These are phyloP conservation scores for Adansonia madagascariensis DNA, from an alignment of 441 rosid genomes.

Conservation along the genomic window DNA sequence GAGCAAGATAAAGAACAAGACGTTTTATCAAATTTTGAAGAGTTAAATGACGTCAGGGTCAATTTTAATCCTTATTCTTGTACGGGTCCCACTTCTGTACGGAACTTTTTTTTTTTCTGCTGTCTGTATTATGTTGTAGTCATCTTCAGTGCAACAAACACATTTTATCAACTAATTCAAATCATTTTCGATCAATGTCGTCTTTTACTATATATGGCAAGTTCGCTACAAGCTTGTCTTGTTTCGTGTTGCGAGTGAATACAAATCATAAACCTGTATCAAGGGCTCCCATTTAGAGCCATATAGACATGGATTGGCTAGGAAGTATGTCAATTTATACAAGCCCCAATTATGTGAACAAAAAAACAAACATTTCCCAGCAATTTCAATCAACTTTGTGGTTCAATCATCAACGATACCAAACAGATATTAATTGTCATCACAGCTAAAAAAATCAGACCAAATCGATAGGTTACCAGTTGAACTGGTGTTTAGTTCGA, in stretches of 20 bases:
- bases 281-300: neutral
- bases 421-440: neutral
- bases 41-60: constrained; percentile 28
- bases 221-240: no score
- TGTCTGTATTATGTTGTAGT: constrained; percentile 28
- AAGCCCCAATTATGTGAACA: neutral
- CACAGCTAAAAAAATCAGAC: no score
- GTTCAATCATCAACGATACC: neutral
- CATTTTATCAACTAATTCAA: constrained; percentile 19
- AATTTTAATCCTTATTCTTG: constrained; percentile 32
- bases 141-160: constrained; percentile 19
- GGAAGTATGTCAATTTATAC: neutral
- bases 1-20: constrained; percentile 40
- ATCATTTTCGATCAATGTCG: neutral
- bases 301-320: neutral
- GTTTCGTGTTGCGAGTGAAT: neutral
- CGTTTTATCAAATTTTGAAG: constrained; percentile 42
- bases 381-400: neutral
- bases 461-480: no score
- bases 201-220: neutral
- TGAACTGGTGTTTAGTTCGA: no score
- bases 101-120: neutral
- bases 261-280: neutral
- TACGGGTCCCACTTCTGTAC: constrained; percentile 20
- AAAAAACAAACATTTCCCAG: neutral